Base-by-base conservation (phyloP, 139 green algal genomes). In the Monoraphidium neglectum region DNA sequence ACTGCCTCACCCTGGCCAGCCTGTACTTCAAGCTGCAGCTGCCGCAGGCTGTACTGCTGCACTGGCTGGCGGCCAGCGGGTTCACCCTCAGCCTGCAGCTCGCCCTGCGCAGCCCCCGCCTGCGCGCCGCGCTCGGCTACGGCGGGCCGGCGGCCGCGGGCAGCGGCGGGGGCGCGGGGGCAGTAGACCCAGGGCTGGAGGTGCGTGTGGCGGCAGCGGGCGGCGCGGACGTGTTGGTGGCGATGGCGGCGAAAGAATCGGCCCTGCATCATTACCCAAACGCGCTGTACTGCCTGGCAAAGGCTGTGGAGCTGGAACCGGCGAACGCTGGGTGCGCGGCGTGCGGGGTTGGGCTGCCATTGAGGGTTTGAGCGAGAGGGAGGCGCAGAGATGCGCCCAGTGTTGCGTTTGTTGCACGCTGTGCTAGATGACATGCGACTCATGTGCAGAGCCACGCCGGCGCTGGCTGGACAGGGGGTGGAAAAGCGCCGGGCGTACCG, bases 11-110 rank as follows among this genome's bases (percentile, higher is more conserved):
- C 4, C 67, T 85, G 0, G 70, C 75, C 15, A 84, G 76, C 76
- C 47, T 78, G 26, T 76, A 79, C 57, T 69, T 89, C 46, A 85
- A 83, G 54, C 57, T 94, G 57, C 85, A 93, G 69, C 76, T 92
- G 47, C 90, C 92, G 0, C 91, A 96, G 35, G 87, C 77, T n/a
- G 80, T 88, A 12, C 74, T 94, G 33, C 82, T 90, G 68, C 94
- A 96, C 78, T 96, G 92, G 92, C 36, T 79, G 4, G 74, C 82
- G 4, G 87, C 70, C 68, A 84, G 81, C 46, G 65, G 38, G 32
- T 87, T 87, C 67, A 87, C 89, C 30, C 82, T 94, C 23, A 49
- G 32, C 4, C 81, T 90, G 37, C 79, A 86, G 79, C 76, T 84
- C 4, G 62, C 59, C 30, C 32, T 70, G 47, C 43, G 30, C 16